Evolutionary conservation across 2,329 filamentous ascomycete genomes (phyloP).

Genomic region (Elsinoe batatas): DNA sequence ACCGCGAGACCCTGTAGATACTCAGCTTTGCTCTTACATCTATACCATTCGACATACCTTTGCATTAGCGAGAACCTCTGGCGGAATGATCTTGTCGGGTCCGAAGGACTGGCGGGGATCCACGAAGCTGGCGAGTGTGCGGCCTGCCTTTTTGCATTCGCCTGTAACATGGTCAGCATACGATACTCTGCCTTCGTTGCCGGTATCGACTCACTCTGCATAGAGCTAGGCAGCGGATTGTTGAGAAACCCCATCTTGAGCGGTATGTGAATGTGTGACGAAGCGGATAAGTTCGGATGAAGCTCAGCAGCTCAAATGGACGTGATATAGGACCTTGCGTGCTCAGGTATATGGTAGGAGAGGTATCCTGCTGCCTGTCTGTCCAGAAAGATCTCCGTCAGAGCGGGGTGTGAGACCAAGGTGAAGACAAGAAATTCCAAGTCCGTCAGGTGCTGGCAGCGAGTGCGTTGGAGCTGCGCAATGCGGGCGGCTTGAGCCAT

Average conservation of each 20-base stretch:
- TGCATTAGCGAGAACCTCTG: conserved; percentile 76
- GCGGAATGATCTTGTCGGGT: conserved; percentile 94
- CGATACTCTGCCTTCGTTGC: neutral
- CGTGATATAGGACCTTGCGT: neutral
- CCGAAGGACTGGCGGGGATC: conserved; percentile 89
- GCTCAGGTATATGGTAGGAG: neutral
- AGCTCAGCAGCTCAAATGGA: neutral
- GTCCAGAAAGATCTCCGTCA: neutral
- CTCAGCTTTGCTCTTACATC: conserved; percentile 15
- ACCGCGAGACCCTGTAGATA: conserved; percentile 61
- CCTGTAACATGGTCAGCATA: conserved; percentile 43
- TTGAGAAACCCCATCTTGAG: conserved; percentile 40
- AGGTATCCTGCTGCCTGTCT: conserved; percentile 6
- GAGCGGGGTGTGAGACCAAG: neutral
- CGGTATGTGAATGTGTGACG: neutral
- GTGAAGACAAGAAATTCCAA: conserved; percentile 2
- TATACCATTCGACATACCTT: conserved; percentile 49
- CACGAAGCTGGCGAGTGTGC: conserved; percentile 89
- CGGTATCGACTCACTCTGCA: conserved; percentile 37
- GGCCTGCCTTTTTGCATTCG: conserved; percentile 94
- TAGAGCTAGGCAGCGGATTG: conserved; percentile 44
- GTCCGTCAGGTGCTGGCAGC: neutral
- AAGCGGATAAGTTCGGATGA: conserved; percentile 4
- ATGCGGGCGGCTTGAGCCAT: neutral
- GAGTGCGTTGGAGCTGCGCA: neutral